Evolutionary conservation across 148 eudicot species (phyloP).

Genomic region (Nyssa sinensis): DNA sequence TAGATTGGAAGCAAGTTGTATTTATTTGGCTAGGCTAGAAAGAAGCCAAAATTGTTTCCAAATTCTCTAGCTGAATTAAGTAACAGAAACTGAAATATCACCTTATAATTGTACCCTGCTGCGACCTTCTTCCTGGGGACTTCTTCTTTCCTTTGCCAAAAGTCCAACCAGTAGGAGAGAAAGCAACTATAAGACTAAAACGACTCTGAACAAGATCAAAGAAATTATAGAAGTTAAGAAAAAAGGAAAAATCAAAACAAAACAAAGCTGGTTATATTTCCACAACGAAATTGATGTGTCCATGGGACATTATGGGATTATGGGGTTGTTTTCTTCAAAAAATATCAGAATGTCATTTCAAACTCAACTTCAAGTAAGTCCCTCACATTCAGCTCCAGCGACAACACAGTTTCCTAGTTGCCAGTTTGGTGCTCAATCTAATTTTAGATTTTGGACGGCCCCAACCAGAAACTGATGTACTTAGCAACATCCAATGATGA

Average conservation of each 20-base stretch:
- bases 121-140: slow-evolving; percentile 82
- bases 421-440: too few species aligned
- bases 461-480: too few species aligned
- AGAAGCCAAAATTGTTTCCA: not conserved
- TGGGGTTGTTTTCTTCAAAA: too few species aligned
- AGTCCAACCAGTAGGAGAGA: slow-evolving; percentile 97
- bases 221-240: not conserved
- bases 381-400: too few species aligned
- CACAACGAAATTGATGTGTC: too few species aligned
- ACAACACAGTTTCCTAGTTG: too few species aligned
- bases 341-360: too few species aligned
- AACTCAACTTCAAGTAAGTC: too few species aligned
- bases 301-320: too few species aligned
- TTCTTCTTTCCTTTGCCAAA: slow-evolving; percentile 83
- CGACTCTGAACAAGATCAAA: slow-evolving; percentile 47
- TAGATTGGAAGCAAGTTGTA: not conserved
- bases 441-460: too few species aligned
- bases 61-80: not conserved
- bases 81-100: slow-evolving; percentile 19
- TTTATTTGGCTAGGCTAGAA: not conserved
- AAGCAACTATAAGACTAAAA: slow-evolving; percentile 78
- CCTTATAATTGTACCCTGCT: slow-evolving; percentile 97
- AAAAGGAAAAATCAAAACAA: not conserved
- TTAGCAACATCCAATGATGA: too few species aligned
- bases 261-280: too few species aligned